Evolutionary conservation across 805 yeast species (phyloP).

Genomic region (Saccharomycopsis babjevae): DNA sequence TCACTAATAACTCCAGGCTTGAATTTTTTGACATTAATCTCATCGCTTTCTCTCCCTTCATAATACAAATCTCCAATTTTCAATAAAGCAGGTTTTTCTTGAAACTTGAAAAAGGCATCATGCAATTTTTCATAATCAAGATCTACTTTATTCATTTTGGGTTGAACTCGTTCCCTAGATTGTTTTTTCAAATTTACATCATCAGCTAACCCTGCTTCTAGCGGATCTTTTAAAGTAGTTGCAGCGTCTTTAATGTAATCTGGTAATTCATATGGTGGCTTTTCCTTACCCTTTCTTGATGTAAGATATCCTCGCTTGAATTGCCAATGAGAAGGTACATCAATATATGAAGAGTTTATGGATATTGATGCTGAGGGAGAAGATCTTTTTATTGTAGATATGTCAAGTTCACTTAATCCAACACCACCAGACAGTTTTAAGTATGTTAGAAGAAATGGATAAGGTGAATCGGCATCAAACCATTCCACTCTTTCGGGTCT

Average conservation of each 20-base stretch:
- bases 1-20: conserved; percentile 64
- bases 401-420: background rate
- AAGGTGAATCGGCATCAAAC: conserved; percentile 78
- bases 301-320: conserved; percentile 65
- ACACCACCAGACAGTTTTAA: conserved; percentile 34
- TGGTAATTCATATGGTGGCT: conserved; percentile 69
- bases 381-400: background rate
- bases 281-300: conserved; percentile 53
- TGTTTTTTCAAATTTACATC: conserved; percentile 51
- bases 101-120: conserved; percentile 79
- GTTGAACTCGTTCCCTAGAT: conserved; percentile 78
- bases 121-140: conserved; percentile 74
- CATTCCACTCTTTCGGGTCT: conserved; percentile 75
- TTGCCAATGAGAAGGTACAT: conserved; percentile 82
- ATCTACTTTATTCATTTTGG: conserved; percentile 77
- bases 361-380: background rate
- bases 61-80: conserved; percentile 68
- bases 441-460: conserved; percentile 56
- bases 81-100: conserved; percentile 59
- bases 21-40: conserved; percentile 30
- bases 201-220: conserved; percentile 16
- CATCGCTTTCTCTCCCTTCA: conserved; percentile 62
- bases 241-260: conserved; percentile 73
- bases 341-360: conserved; percentile 43
- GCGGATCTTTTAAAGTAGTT: conserved; percentile 37